Conservation (phyloP, 768 basidiomycete genomes). For the Phaeotremella skinneri region DNA sequence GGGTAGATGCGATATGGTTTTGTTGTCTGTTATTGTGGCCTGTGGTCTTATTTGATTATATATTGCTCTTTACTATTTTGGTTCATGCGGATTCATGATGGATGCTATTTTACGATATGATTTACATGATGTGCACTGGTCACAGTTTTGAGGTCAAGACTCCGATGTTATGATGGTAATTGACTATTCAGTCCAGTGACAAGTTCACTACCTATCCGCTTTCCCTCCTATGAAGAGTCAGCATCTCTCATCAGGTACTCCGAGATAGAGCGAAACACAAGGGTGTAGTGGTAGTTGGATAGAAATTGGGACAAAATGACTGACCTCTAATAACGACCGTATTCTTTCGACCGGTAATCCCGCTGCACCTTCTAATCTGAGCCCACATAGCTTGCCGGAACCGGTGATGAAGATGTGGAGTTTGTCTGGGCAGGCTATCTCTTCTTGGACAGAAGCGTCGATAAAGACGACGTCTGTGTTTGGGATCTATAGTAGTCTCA, state of each 20-base stretch:
- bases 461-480: conserved; percentile 35
- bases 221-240: conserved; percentile 14
- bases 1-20: not conserved
- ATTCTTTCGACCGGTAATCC: conserved; percentile 36
- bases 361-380: conserved; percentile 45
- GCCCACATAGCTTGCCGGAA: conserved; percentile 38
- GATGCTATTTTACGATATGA: no score
- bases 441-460: conserved; percentile 47
- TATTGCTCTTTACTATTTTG: not conserved
- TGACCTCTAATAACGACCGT: conserved; percentile 32
- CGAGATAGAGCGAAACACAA: not conserved
- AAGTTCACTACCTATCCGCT: conserved; percentile 22
- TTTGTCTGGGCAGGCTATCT: conserved; percentile 47
- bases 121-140: no score
- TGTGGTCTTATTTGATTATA: not conserved
- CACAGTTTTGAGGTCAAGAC: no score
- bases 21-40: not conserved
- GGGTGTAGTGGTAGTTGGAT: no score
- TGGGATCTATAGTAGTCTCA: conserved; percentile 31
- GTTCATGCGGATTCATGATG: not conserved
- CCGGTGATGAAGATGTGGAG: conserved; percentile 42
- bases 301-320: not conserved
- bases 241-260: not conserved
- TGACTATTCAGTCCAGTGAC: conserved; percentile 11
- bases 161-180: conserved; percentile 15